Evolutionary conservation across 2,329 filamentous ascomycete species (phyloP).

Genomic region (Diplodia seriata): DNA sequence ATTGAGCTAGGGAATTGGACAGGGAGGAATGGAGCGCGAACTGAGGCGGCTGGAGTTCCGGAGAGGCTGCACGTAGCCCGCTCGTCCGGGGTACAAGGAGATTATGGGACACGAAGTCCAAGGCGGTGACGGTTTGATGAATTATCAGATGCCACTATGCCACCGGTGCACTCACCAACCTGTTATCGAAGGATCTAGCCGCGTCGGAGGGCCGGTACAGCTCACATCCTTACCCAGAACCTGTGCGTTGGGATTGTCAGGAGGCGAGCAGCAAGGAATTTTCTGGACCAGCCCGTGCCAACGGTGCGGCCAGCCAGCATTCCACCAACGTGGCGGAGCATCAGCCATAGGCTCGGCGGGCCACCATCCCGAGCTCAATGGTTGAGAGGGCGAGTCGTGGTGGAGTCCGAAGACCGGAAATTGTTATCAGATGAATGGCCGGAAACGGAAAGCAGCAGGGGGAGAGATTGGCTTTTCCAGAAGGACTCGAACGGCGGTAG

Average conservation of each 20-base stretch:
- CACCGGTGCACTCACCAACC: no score
- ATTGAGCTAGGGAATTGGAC: neutral
- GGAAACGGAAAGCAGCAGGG: conserved; percentile 1
- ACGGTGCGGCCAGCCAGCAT: conserved; percentile 3
- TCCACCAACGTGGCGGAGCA: conserved; percentile 10
- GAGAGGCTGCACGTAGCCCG: neutral
- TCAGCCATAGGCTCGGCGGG: conserved; percentile 19
- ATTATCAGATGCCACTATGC: conserved; percentile 14
- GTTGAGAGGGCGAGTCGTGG: neutral
- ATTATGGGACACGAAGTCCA: neutral
- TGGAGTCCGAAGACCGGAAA: conserved; percentile 28
- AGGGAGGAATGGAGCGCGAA: neutral
- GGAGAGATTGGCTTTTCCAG: conserved; percentile 25
- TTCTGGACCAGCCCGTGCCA: conserved; percentile 23
- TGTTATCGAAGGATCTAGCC: no score
- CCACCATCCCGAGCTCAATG: neutral
- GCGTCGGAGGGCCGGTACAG: conserved; percentile 4
- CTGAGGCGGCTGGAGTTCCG: conserved; percentile 1
- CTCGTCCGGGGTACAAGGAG: neutral
- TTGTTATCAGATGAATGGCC: conserved; percentile 26
- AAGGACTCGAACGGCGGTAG: neutral
- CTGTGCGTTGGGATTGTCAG: conserved; percentile 22
- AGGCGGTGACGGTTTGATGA: conserved; percentile 26
- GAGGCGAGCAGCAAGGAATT: conserved; percentile 10
- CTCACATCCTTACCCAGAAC: conserved; percentile 12